These are phyloP conservation scores for Dipodascus geniculatus DNA, from an alignment of 805 yeast genomes.

Conservation along the genomic window DNA sequence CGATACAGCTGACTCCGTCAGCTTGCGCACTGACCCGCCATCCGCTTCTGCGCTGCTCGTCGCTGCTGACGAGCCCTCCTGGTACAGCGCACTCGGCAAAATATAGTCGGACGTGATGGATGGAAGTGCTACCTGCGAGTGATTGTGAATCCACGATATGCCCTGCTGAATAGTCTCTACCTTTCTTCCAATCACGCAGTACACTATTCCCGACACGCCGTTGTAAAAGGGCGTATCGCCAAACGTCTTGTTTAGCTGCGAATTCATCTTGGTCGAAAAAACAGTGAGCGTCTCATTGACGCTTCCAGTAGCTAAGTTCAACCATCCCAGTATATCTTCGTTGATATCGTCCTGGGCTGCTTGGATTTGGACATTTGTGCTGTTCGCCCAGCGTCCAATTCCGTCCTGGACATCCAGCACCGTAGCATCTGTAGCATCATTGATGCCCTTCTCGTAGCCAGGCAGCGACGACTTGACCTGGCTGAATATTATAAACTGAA, in stretches of 20 bases:
- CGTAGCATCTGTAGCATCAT: conserved; percentile 8
- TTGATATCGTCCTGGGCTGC: conserved; percentile 44
- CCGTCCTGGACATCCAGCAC: conserved; percentile 11
- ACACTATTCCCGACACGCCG: conserved; percentile 57
- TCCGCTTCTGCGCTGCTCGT: background rate
- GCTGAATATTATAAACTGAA: conserved; percentile 42
- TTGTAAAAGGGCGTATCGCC: conserved; percentile 52
- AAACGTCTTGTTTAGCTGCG: conserved; percentile 47
- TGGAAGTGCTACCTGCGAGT: conserved; percentile 51
- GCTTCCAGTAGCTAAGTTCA: conserved; percentile 42
- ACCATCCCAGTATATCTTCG: conserved; percentile 53
- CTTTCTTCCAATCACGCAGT: conserved; percentile 72
- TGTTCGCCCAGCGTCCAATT: conserved; percentile 35
- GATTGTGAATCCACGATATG: conserved; percentile 62
- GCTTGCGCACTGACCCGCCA: background rate
- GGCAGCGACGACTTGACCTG: conserved; percentile 17
- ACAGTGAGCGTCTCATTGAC: conserved; percentile 48
- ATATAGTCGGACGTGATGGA: conserved; percentile 29
- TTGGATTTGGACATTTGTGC: conserved; percentile 44
- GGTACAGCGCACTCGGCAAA: background rate
- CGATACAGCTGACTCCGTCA: conserved; percentile 2
- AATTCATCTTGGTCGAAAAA: conserved; percentile 49
- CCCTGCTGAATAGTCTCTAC: conserved; percentile 56
- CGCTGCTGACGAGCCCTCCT: background rate
- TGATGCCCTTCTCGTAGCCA: conserved; percentile 8